Conservation (phyloP, 2,329 filamentous ascomycete species). For the Hypoxylon sp. region DNA sequence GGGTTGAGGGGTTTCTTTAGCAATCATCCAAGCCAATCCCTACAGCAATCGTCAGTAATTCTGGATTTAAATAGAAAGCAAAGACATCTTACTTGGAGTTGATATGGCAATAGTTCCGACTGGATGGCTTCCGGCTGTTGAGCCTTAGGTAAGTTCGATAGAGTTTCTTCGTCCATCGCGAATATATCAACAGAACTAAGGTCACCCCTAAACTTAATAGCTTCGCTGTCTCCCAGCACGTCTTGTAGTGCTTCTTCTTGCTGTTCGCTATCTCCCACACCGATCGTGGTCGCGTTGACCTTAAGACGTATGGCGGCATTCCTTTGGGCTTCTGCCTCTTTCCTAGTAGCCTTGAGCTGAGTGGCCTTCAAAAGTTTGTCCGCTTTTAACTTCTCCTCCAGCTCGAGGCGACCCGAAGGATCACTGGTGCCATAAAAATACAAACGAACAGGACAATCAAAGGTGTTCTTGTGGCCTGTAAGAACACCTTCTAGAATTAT, state of each 20-base stretch:
- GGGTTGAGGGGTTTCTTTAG: conserved; percentile 79
- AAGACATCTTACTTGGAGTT: conserved; percentile 68
- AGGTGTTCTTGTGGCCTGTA: conserved; percentile 74
- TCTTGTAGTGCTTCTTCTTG: conserved; percentile 70
- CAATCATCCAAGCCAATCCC: conserved; percentile 85
- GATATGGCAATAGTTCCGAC: conserved; percentile 82
- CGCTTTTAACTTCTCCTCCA: conserved; percentile 74
- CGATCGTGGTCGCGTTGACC: conserved; percentile 58
- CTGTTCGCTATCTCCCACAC: conserved; percentile 51
- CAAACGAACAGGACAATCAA: conserved; percentile 80
- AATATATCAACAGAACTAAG: conserved; percentile 77
- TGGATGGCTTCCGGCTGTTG: conserved; percentile 75
- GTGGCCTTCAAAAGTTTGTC: conserved; percentile 74
- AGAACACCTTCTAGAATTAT: conserved; percentile 79
- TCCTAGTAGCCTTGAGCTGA: conserved; percentile 69
- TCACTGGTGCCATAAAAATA: conserved; percentile 78
- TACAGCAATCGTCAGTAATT: conserved; percentile 58
- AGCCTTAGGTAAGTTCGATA: conserved; percentile 80
- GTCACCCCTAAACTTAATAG: conserved; percentile 76
- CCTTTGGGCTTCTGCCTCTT: conserved; percentile 68
- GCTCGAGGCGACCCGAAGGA: conserved; percentile 62
- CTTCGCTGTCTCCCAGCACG: conserved; percentile 75
- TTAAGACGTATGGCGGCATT: conserved; percentile 59
- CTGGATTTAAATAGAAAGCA: conserved; percentile 9
- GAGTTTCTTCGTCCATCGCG: conserved; percentile 77